Evolutionary conservation across 2,329 filamentous ascomycete genomes (phyloP).

Genomic region (Pseudogymnoascus sp.): DNA sequence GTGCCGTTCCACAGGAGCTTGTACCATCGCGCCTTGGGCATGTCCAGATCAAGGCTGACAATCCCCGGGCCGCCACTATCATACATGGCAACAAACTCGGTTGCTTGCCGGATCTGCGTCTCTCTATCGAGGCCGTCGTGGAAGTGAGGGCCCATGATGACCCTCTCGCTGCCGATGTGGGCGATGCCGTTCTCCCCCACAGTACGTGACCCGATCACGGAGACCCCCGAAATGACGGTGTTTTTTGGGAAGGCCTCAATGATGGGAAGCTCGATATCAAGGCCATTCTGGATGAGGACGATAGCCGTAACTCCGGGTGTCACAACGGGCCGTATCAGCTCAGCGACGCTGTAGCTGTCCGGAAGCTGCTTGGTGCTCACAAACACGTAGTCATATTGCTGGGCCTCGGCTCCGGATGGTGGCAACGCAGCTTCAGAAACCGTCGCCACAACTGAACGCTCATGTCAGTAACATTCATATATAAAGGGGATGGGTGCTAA

Average conservation of each 20-base stretch:
- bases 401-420: constrained; percentile 11
- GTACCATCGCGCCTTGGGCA: constrained; percentile 23
- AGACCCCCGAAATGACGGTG: constrained; percentile 24
- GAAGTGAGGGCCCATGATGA: constrained; percentile 22
- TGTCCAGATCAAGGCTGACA: constrained; percentile 21
- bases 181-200: constrained; percentile 21
- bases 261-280: constrained; percentile 27
- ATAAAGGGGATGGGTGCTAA: constrained; percentile 8
- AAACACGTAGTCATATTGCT: constrained; percentile 26
- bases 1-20: constrained; percentile 27
- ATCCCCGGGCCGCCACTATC: constrained; percentile 21
- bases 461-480: neutral
- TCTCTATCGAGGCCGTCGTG: constrained; percentile 19
- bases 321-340: constrained; percentile 25
- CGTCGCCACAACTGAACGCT: constrained; percentile 1
- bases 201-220: constrained; percentile 23
- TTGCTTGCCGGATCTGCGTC: constrained; percentile 16
- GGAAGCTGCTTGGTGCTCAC: constrained; percentile 30
- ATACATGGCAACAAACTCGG: constrained; percentile 23
- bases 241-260: constrained; percentile 23
- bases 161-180: constrained; percentile 22
- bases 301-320: constrained; percentile 25
- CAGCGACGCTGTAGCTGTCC: constrained; percentile 27
- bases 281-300: constrained; percentile 29
- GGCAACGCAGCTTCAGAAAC: neutral